Evolutionary conservation across 2,329 filamentous ascomycete species (phyloP).

Genomic region (Hypomyces rosellus): DNA sequence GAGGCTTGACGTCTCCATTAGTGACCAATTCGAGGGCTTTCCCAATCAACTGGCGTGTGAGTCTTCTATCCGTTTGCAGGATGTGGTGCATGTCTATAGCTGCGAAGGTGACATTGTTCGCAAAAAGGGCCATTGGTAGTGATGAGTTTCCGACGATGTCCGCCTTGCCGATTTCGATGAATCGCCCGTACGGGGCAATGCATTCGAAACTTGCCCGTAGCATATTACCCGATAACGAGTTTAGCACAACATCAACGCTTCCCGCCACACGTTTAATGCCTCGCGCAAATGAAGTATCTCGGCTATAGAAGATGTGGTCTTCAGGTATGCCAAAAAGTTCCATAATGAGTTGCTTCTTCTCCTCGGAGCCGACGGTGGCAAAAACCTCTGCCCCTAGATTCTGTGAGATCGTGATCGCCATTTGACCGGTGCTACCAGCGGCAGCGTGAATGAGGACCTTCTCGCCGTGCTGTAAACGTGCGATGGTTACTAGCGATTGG

Average conservation of each 20-base stretch:
- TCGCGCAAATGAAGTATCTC: constrained; percentile 21
- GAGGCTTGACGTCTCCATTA: constrained; percentile 4
- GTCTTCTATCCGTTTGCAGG: neutral
- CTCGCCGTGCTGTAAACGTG: constrained; percentile 25
- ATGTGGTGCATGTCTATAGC: constrained; percentile 15
- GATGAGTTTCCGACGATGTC: constrained; percentile 19
- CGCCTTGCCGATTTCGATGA: constrained; percentile 31
- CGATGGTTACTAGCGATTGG: constrained; percentile 12
- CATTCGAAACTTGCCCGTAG: constrained; percentile 28
- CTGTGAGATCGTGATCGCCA: constrained; percentile 23
- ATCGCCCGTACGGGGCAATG: constrained; percentile 26
- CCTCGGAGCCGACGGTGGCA: constrained; percentile 15
- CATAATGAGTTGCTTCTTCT: constrained; percentile 26
- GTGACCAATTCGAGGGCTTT: constrained; percentile 10
- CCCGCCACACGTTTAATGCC: constrained; percentile 21
- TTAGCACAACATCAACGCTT: constrained; percentile 31
- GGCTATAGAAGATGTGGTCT: constrained; percentile 27
- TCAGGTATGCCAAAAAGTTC: constrained; percentile 21
- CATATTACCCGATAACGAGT: constrained; percentile 24
- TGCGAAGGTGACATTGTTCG: constrained; percentile 15
- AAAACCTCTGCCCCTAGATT: constrained; percentile 20
- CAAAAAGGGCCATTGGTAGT: constrained; percentile 14
- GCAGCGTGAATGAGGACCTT: constrained; percentile 30
- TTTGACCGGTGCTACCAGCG: constrained; percentile 24
- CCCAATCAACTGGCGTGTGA: constrained; percentile 4